phyloP scores from a whole-genome alignment of 1,284 basidiomycete genomes.

The Veloporphyrellus conicus region DNA sequence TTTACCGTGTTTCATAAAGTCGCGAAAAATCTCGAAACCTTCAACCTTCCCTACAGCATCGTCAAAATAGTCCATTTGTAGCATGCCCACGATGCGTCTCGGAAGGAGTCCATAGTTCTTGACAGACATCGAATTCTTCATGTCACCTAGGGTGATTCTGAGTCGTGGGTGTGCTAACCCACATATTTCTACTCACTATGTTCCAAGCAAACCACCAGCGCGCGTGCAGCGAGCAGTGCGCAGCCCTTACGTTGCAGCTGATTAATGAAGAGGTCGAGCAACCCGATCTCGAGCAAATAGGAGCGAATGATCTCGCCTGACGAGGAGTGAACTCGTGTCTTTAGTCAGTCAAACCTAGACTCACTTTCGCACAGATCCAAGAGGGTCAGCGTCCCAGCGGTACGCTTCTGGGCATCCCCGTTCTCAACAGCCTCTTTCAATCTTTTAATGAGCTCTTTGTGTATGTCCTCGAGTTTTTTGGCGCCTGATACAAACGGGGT shows the following conservation, averaged over 20 bases:
- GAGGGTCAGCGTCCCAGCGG: conserved; percentile 22
- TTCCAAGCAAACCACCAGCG: conserved; percentile 1
- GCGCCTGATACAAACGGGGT: conserved; percentile 7
- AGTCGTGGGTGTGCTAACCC: too few species aligned
- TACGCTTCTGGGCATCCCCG: conserved; percentile 12
- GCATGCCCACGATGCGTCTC: conserved; percentile 15
- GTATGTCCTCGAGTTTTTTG: neutral
- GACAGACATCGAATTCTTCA: neutral
- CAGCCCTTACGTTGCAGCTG: conserved; percentile 8
- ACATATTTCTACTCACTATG: too few species aligned
- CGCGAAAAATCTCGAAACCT: conserved; percentile 12
- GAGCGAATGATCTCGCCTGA: neutral
- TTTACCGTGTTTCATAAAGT: conserved; percentile 11
- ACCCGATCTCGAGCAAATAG: conserved; percentile 2
- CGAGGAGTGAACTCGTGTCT: conserved; percentile 2
- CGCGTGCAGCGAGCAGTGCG: conserved; percentile 9
- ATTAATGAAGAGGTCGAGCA: conserved; percentile 2
- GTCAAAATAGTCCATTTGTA: conserved; percentile 15
- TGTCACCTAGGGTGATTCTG: too few species aligned
- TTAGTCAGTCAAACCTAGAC: neutral
- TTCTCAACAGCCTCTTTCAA: conserved; percentile 6
- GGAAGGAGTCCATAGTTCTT: neutral
- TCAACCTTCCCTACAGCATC: conserved; percentile 10
- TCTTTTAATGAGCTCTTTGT: conserved; percentile 11
- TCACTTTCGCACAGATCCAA: conserved; percentile 15